Conservation (phyloP, 108 stramenopile genomes). For the Conticribra guillardii region DNA sequence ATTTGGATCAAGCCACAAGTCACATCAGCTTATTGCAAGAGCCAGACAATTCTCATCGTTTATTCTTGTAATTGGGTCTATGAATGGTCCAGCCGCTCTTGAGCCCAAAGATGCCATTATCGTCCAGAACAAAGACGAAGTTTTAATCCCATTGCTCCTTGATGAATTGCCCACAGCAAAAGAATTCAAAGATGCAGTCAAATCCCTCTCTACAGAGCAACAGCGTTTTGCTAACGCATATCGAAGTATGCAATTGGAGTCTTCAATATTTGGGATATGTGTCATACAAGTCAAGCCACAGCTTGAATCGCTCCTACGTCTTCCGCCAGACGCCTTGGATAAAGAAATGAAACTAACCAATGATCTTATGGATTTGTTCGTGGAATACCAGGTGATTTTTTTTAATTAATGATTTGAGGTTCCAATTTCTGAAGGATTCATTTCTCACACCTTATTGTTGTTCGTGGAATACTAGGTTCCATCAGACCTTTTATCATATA, state of each 20-base stretch:
- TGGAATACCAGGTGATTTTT: conserved; percentile 89
- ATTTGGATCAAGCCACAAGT: conserved; percentile 35
- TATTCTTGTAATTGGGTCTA: conserved; percentile 75
- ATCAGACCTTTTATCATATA: conserved; percentile 81
- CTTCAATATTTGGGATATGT: conserved; percentile 82
- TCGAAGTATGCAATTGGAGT: conserved; percentile 82
- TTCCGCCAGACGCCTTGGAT: conserved; percentile 69
- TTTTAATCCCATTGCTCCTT: conserved; percentile 78
- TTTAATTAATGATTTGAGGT: too few species aligned
- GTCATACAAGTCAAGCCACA: conserved; percentile 90
- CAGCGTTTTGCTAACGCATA: conserved; percentile 77
- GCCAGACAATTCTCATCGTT: conserved; percentile 85
- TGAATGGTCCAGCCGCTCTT: conserved; percentile 61
- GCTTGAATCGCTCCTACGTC: conserved; percentile 71
- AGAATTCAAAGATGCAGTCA: conserved; percentile 88
- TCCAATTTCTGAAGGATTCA: too few species aligned
- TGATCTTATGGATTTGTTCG: conserved; percentile 82
- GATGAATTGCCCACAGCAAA: conserved; percentile 83
- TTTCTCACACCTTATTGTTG: too few species aligned
- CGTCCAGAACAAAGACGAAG: conserved; percentile 89
- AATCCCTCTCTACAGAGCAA: conserved; percentile 86
- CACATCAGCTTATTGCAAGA: conserved; percentile 54
- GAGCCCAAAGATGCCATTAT: conserved; percentile 87
- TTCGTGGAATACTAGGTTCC: too few species aligned
- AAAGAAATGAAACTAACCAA: conserved; percentile 88